phyloP scores from a whole-genome alignment of 345 rosid species.

The Eutrema heterophyllum region DNA sequence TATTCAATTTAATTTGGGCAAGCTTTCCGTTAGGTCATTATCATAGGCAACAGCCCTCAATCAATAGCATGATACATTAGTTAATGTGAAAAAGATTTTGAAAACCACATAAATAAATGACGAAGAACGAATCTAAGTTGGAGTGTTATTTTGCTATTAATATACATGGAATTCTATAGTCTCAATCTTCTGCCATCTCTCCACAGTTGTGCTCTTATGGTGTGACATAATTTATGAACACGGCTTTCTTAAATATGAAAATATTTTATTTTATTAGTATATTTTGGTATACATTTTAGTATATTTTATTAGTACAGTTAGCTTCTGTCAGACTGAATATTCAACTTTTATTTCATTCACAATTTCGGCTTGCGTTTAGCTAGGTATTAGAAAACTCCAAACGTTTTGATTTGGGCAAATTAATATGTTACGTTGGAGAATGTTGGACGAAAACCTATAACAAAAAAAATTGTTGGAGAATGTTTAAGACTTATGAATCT shows the following conservation, averaged over 20 bases:
- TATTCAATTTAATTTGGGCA: constrained; percentile 20
- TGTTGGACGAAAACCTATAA: background rate
- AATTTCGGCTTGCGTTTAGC: background rate
- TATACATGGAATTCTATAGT: background rate
- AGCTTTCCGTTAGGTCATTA: constrained; percentile 29
- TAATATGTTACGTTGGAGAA: background rate
- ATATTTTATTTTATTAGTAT: background rate
- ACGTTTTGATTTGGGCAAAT: background rate
- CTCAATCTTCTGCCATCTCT: constrained; percentile 12
- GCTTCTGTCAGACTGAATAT: background rate
- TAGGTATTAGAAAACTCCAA: background rate
- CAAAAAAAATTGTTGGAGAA: no score
- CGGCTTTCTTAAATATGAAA: background rate
- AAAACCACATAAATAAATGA: constrained; percentile 15
- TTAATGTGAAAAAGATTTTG: background rate
- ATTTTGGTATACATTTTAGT: background rate
- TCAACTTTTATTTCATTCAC: background rate
- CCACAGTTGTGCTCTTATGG: constrained; percentile 9
- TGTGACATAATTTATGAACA: constrained; percentile 14
- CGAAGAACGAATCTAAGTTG: constrained; percentile 10
- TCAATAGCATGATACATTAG: constrained; percentile 21
- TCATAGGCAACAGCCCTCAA: constrained; percentile 24
- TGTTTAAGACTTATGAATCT: no score
- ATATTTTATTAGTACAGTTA: no score
- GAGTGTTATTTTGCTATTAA: constrained; percentile 7